Conservation (phyloP, 2,329 filamentous ascomycete species). For the Penicillium nordicum region DNA sequence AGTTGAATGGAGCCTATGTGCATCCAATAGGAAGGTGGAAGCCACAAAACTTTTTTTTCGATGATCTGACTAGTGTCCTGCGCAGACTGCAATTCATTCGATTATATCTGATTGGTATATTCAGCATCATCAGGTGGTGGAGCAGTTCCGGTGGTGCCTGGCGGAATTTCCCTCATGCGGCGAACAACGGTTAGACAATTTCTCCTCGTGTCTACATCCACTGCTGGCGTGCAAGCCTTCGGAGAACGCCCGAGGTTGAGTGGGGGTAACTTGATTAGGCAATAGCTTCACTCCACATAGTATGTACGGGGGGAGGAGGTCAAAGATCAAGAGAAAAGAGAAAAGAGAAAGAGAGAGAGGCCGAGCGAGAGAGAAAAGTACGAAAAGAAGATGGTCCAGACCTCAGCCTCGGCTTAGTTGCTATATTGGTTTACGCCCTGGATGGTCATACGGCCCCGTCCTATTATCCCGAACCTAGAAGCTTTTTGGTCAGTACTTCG, state of each 20-base stretch:
- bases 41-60: background rate
- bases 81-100: background rate
- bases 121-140: background rate
- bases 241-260: background rate
- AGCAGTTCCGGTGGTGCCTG: background rate
- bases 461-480: background rate
- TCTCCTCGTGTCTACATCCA: conserved; percentile 1
- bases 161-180: background rate
- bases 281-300: background rate
- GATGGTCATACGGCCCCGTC: background rate
- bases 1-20: background rate
- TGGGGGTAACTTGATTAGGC: background rate
- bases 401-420: conserved; percentile 1
- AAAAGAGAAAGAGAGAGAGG: background rate
- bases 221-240: background rate
- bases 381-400: background rate
- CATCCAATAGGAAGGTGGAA: background rate
- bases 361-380: background rate
- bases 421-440: background rate
- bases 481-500: background rate
- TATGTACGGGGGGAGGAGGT: background rate
- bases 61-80: background rate
- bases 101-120: background rate
- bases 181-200: background rate
- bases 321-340: background rate